Conservation (phyloP, 345 rosid species). For the Citrus hindsii region DNA sequence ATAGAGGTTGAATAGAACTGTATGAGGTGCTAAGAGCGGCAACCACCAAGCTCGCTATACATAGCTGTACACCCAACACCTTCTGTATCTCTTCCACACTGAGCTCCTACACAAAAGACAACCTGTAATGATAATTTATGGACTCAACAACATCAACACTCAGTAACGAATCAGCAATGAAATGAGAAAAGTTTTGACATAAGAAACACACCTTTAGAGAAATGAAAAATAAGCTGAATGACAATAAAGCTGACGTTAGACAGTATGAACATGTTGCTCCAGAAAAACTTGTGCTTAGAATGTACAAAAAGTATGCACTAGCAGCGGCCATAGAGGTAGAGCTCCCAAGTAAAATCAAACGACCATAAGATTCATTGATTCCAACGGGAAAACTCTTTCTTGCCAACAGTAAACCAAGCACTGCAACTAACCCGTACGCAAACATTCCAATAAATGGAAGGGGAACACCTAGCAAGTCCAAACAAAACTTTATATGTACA, state of each 20-base stretch:
- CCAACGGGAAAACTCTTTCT: slow-evolving; percentile 51
- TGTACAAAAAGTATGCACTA: slow-evolving; percentile 83
- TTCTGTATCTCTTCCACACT: slow-evolving; percentile 66
- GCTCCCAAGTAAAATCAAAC: slow-evolving; percentile 56
- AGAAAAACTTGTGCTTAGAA: slow-evolving; percentile 56
- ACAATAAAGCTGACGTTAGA: slow-evolving; percentile 65
- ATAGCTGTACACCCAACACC: slow-evolving; percentile 60
- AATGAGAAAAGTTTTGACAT: neutral
- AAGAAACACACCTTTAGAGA: slow-evolving; percentile 54
- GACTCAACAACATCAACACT: slow-evolving; percentile 1
- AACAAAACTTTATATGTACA: slow-evolving; percentile 2
- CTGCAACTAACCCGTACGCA: slow-evolving; percentile 70
- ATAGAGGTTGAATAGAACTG: slow-evolving; percentile 45
- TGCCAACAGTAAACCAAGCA: slow-evolving; percentile 48
- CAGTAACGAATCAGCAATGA: neutral
- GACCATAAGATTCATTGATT: slow-evolving; percentile 49
- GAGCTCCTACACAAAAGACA: slow-evolving; percentile 48
- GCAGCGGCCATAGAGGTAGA: slow-evolving; percentile 87
- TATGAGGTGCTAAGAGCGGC: slow-evolving; percentile 60
- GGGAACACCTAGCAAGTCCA: slow-evolving; percentile 62
- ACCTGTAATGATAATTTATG: neutral
- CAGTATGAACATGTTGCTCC: slow-evolving; percentile 80
- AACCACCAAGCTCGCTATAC: slow-evolving; percentile 63
- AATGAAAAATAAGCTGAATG: slow-evolving; percentile 72
- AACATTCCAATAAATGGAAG: slow-evolving; percentile 76